phyloP scores from a whole-genome alignment of 169 alveolate species.

The Ichthyophthirius multifiliis region DNA sequence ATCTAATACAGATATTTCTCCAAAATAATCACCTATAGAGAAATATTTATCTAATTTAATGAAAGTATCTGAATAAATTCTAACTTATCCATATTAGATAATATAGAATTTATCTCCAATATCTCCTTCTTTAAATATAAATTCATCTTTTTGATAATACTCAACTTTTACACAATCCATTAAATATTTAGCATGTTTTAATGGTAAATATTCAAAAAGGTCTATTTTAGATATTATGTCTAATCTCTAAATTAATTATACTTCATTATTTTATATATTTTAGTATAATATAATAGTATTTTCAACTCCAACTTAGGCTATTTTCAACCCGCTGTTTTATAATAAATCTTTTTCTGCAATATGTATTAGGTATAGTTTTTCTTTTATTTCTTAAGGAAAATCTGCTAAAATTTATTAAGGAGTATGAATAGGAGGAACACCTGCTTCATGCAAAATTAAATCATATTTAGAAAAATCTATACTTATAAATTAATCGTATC shows the following conservation, averaged over 20 bases:
- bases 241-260: slow-evolving; percentile 15
- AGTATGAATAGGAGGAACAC: slow-evolving; percentile 50
- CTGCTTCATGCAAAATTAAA: slow-evolving; percentile 43
- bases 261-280: background rate
- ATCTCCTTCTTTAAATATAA: slow-evolving; percentile 78
- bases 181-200: slow-evolving; percentile 68
- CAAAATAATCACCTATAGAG: slow-evolving; percentile 39
- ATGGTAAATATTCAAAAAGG: slow-evolving; percentile 36
- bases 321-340: slow-evolving; percentile 29
- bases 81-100: slow-evolving; percentile 73
- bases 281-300: slow-evolving; percentile 30
- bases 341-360: slow-evolving; percentile 30
- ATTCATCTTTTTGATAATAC: slow-evolving; percentile 59
- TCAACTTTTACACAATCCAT: slow-evolving; percentile 75
- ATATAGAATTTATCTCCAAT: slow-evolving; percentile 79
- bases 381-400: slow-evolving; percentile 12
- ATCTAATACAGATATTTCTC: slow-evolving; percentile 31
- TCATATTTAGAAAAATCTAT: slow-evolving; percentile 11
- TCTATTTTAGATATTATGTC: slow-evolving; percentile 31
- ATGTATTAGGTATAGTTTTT: slow-evolving; percentile 25
- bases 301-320: slow-evolving; percentile 34
- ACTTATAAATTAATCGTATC: slow-evolving; percentile 21
- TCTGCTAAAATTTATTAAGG: slow-evolving; percentile 30
- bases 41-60: slow-evolving; percentile 24
- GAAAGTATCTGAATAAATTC: slow-evolving; percentile 23